Conservation (phyloP, 2,329 filamentous ascomycete species). For the Claviceps fusiformis region DNA sequence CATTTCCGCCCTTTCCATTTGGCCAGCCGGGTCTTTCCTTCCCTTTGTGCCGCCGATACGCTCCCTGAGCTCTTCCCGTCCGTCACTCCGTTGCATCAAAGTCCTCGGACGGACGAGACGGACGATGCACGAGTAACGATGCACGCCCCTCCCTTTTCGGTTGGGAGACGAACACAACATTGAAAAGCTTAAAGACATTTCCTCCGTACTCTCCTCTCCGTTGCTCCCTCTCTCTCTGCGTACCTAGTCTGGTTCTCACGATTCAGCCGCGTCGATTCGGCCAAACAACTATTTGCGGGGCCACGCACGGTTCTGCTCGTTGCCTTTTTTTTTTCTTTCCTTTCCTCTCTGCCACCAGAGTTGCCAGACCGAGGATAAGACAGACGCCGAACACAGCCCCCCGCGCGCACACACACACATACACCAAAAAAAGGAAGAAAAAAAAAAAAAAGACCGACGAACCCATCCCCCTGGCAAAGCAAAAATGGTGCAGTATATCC, state of each 20-base stretch:
- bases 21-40: not conserved
- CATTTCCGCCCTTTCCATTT: not conserved
- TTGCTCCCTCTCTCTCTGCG: not conserved
- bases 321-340: not conserved
- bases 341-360: not conserved
- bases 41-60: not conserved
- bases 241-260: not conserved
- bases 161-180: not conserved
- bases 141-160: not conserved
- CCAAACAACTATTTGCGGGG: not conserved
- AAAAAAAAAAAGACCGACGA: not conserved
- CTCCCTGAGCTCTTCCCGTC: not conserved
- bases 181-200: not conserved
- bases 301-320: not conserved
- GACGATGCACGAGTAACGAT: not conserved
- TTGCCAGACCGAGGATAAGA: not conserved
- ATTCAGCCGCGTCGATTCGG: not conserved
- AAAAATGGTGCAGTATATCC: conserved; percentile 54
- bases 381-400: not conserved
- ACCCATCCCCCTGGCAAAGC: not conserved
- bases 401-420: too few species aligned
- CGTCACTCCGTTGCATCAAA: too few species aligned
- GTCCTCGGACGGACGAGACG: too few species aligned
- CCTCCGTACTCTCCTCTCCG: not conserved
- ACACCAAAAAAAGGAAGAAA: not conserved